Base-by-base conservation (phyloP, 208 protist genomes). In the Hexamita inflata region DNA sequence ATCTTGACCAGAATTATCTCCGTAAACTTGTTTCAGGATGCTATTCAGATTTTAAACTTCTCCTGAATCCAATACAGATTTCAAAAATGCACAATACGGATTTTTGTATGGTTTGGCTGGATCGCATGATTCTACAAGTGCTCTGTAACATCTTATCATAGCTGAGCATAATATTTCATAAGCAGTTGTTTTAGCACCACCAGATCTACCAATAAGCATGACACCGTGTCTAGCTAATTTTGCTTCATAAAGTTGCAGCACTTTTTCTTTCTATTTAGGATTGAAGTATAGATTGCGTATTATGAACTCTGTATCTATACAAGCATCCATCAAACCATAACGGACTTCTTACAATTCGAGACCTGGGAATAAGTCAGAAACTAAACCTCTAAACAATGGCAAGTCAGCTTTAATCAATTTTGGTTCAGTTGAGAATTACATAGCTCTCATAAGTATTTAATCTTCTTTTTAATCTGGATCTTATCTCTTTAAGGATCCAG, bases 361-460 rank as follows among this genome's bases (percentile, higher is more conserved):
- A 64, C 87, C 88, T 35, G 92, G 92, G 86, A 98, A 97, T 0
- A 97, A 80, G 78, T 98, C 94, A 58, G 79, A 79, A 29, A 98
- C 83, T 80, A 98, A 92, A 59, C 85, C 86, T 34, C 88, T 77
- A 80, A 98, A 96, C 24, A 98, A 86, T 29, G 89, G 90, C 35
- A 93, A 87, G 81, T 98, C 94, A 60, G 95, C 88, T 75, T 90
- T 86, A 24, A 95, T 86, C 67, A 98, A 92, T 84, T 97, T 98
- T 65, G 93, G 91, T 64, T 94, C 66, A 81, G 96, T 96, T 89
- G 95, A 95, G 82, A 96, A 91, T 76, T 85, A 86, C 82, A 95
- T 89, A 0, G 93, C 89, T 79, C 93, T 90, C 30, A 96, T 82
- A 65, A 95, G 87, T n/a, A 97, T 82, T 73, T 93, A 83, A 75